Evolutionary conservation across 371 early-diverging fungal genomes (phyloP), one percentile per base, ranked within the genome.

Genomic region (Umbelopsis sp.): DNA sequence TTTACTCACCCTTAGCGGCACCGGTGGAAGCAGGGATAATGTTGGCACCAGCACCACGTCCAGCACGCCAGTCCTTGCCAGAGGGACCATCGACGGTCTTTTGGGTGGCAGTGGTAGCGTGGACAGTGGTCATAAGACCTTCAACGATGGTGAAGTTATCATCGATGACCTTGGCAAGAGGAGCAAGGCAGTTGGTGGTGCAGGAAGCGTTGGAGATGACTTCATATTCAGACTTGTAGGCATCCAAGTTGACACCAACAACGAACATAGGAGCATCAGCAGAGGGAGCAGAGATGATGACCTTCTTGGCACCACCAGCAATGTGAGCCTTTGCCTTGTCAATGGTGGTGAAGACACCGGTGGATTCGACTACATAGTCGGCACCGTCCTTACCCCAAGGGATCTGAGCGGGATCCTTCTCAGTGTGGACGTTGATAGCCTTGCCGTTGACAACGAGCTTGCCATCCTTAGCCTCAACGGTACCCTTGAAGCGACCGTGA

Each of bases 131-230:
- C 99, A 99, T 99, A 51, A 85, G 69, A 78, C 89, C 82, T 86
- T 97, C 92, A 32, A 87, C 82, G 79, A 96, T 93, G 71, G 95
- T 91, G 80, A 95, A 97, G 65, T 93, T 85, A 78, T 99, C 99
- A 86, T 99, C 77, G 76, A 99, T 87, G 70, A 99, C 93, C 89
- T 99, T 99, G 76, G 96, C 99, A 53, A 99, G 87, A 38, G 99
- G 99, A 44, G 99, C 99, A 57, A 99, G 85, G 86, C 99, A 99
- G 93, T 99, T 99, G 80, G 99, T 99, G 73, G 99, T 99, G 93
- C 99, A 99, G 63, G 98, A 98, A 63, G 99, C 99, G 88, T 99
- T 99, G 72, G 97, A 97, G 68, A 99, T 89, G 69, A 99, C 91
- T 51, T 87, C 82, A 78, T 93, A 87, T 70, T 87, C 88, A 63